Evolutionary conservation across 1,284 basidiomycete species (phyloP).

Genomic region (Sporisorium scitamineum): DNA sequence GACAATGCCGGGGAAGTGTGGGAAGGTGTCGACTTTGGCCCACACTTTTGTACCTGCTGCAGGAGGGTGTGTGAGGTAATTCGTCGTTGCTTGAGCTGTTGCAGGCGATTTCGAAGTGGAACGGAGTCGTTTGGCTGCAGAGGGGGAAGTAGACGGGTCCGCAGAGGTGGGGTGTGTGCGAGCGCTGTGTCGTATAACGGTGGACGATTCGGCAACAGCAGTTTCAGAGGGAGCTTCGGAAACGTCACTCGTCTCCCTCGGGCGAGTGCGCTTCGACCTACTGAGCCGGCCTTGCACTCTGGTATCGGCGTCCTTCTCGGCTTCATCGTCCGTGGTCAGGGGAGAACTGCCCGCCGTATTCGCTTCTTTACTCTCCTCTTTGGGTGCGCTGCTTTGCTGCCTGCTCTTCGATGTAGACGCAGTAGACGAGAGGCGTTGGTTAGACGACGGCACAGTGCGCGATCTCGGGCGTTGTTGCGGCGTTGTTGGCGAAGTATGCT

Average conservation of each 20-base stretch:
- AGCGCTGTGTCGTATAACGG: constrained; percentile 19
- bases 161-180: constrained; percentile 12
- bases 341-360: constrained; percentile 31
- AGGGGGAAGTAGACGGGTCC: constrained; percentile 15
- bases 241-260: constrained; percentile 10
- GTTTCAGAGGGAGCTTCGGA: constrained; percentile 4
- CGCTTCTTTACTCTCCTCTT: constrained; percentile 7
- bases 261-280: constrained; percentile 16
- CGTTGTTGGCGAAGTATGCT: background rate
- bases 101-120: background rate
- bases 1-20: constrained; percentile 30
- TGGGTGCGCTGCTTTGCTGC: constrained; percentile 8
- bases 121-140: constrained; percentile 11
- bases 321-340: constrained; percentile 43
- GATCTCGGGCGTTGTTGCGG: constrained; percentile 36
- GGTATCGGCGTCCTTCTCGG: background rate
- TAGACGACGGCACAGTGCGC: constrained; percentile 25
- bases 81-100: background rate
- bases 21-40: constrained; percentile 43
- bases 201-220: background rate
- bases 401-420: constrained; percentile 6
- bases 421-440: background rate
- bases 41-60: constrained; percentile 36
- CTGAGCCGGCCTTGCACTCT: background rate
- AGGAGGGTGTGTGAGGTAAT: constrained; percentile 1